Percentiles rank a stretch among this genome's conserved stretches.
phyloP scores from a whole-genome alignment of 2,329 filamentous ascomycete genomes.

The Talaromyces albobiverticillius region DNA sequence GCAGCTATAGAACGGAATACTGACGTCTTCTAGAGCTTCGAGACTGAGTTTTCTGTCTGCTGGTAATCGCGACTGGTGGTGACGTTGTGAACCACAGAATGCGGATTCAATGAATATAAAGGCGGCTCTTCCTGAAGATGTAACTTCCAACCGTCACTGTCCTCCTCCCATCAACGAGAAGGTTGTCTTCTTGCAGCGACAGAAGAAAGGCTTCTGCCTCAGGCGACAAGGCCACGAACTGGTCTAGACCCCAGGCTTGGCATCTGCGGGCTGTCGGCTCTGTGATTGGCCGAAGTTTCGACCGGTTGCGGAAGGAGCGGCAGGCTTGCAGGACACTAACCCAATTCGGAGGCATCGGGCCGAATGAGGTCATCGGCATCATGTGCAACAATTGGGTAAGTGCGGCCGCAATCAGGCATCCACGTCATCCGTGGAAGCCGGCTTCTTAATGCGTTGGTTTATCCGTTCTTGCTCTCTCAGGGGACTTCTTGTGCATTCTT shows the following conservation, averaged over 20 bases:
- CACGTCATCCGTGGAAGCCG: slow-evolving; percentile 11
- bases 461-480: background rate
- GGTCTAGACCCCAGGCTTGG: slow-evolving; percentile 13
- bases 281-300: background rate
- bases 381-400: slow-evolving; percentile 42
- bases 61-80: background rate
- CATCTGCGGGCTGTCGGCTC: background rate
- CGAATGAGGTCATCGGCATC: slow-evolving; percentile 10
- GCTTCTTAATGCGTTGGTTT: slow-evolving; percentile 15
- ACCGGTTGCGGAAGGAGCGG: slow-evolving; percentile 12
- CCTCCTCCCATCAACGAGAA: background rate
- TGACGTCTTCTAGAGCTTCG: background rate
- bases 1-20: background rate
- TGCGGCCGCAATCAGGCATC: slow-evolving; percentile 41
- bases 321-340: background rate
- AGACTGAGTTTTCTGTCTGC: background rate
- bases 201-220: background rate
- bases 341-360: background rate
- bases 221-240: slow-evolving; percentile 2
- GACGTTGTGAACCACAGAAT: slow-evolving; percentile 4
- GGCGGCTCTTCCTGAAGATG: background rate
- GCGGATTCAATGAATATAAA: background rate
- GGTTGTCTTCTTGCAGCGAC: too few species aligned
- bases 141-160: background rate
- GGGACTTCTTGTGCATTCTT: background rate